Percentiles rank a stretch among this genome's conserved stretches.
These are phyloP conservation scores for Allium cepa DNA, from an alignment of 106 monocot genomes.

Conservation along the genomic window DNA sequence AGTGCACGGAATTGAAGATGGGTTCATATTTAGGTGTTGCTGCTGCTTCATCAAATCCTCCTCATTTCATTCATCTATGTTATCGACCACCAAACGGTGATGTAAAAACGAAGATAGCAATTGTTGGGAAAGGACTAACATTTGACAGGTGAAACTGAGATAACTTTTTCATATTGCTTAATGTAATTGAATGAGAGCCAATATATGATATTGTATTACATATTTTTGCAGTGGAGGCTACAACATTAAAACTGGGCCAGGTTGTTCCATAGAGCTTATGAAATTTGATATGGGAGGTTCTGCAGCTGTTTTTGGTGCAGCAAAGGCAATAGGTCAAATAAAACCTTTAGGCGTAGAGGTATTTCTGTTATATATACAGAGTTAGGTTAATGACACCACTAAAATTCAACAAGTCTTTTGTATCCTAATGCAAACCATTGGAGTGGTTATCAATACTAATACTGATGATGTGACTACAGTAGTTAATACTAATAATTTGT, in stretches of 20 bases:
- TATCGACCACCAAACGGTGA: conserved; percentile 64
- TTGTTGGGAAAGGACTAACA: conserved; percentile 78
- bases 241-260: conserved; percentile 80
- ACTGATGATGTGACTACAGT: too few relatives aligned
- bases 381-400: too few relatives aligned
- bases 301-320: conserved; percentile 78
- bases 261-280: conserved; percentile 66
- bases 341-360: conserved; percentile 80
- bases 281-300: conserved; percentile 88
- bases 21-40: conserved; percentile 80
- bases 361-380: not conserved
- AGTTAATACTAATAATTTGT: too few relatives aligned
- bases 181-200: too few relatives aligned
- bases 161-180: too few relatives aligned
- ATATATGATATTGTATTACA: too few relatives aligned
- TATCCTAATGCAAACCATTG: too few relatives aligned
- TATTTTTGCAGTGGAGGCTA: conserved; percentile 60
- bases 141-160: conserved; percentile 50
- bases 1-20: conserved; percentile 81
- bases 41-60: conserved; percentile 75
- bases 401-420: too few relatives aligned
- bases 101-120: conserved; percentile 73
- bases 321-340: conserved; percentile 71
- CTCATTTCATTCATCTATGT: conserved; percentile 73
- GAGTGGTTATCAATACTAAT: too few relatives aligned